Conservation (phyloP, 2,329 filamentous ascomycete genomes). For the Aureobasidium sp. region DNA sequence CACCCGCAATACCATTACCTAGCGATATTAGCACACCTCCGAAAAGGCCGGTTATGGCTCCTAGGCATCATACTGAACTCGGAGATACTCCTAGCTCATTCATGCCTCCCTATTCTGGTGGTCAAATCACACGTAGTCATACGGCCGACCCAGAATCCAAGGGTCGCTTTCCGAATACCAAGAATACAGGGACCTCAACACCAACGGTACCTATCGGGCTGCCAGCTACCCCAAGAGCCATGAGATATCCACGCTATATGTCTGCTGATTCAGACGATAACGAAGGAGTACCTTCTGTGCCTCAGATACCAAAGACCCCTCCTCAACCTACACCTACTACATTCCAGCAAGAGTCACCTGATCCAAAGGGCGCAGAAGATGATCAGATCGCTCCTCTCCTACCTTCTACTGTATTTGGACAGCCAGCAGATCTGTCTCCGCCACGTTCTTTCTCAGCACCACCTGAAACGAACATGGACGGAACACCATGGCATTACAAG, state of each 20-base stretch:
- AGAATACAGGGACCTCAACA: constrained; percentile 37
- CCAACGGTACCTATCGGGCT: constrained; percentile 60
- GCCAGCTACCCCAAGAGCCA: constrained; percentile 85
- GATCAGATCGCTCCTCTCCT: constrained; percentile 42
- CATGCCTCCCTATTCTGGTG: constrained; percentile 30
- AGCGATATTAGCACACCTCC: constrained; percentile 37
- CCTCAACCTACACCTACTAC: constrained; percentile 27
- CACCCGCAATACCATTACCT: constrained; percentile 73
- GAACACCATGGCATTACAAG: constrained; percentile 29
- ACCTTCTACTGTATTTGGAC: constrained; percentile 42
- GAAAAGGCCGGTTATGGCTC: constrained; percentile 33
- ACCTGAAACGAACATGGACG: constrained; percentile 33
- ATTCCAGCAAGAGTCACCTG: constrained; percentile 29
- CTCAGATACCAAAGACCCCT: constrained; percentile 47
- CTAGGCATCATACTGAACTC: constrained; percentile 33
- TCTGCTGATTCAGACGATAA: constrained; percentile 48
- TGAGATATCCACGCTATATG: constrained; percentile 70
- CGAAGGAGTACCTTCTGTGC: constrained; percentile 47
- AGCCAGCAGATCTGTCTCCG: constrained; percentile 29
- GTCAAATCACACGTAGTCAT: constrained; percentile 49
- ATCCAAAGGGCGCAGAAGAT: constrained; percentile 27
- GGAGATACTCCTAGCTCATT: constrained; percentile 39
- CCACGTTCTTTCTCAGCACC: constrained; percentile 43
- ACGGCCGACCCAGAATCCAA: constrained; percentile 55
- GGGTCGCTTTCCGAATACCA: constrained; percentile 29